Evolutionary conservation across 2,329 filamentous ascomycete genomes (phyloP).

Genomic region (Elsinoe perseae): DNA sequence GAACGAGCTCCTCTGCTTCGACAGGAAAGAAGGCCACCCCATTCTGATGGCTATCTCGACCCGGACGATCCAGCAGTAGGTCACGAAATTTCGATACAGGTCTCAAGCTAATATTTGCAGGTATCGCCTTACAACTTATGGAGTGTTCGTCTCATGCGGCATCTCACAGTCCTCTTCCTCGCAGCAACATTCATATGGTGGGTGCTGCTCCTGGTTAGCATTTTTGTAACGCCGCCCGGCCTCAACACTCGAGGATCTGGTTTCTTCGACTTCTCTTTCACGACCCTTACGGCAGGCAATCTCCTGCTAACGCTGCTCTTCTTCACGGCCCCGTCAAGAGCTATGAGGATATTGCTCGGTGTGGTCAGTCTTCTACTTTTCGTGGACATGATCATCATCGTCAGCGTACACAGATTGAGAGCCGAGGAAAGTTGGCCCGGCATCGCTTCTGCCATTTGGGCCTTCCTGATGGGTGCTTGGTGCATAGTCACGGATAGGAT

Average conservation of each 20-base stretch:
- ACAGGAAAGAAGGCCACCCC: conserved; percentile 44
- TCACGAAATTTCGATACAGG: conserved; percentile 14
- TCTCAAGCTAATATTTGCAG: conserved; percentile 27
- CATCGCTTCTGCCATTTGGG: conserved; percentile 78
- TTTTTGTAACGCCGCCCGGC: conserved; percentile 82
- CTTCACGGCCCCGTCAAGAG: conserved; percentile 74
- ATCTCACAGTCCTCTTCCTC: conserved; percentile 68
- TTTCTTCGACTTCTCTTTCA: conserved; percentile 82
- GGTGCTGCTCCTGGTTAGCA: conserved; percentile 77
- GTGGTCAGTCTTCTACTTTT: conserved; percentile 60
- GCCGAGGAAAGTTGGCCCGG: conserved; percentile 87
- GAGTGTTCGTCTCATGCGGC: conserved; percentile 74
- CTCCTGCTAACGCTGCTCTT: conserved; percentile 73
- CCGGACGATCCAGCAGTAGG: conserved; percentile 74
- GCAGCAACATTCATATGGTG: conserved; percentile 81
- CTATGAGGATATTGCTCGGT: conserved; percentile 65
- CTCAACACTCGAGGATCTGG: conserved; percentile 83
- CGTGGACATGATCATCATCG: conserved; percentile 69
- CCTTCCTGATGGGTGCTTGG: conserved; percentile 70
- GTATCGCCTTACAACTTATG: conserved; percentile 91
- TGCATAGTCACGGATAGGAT: conserved; percentile 69
- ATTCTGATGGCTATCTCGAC: conserved; percentile 60
- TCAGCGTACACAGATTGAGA: conserved; percentile 65
- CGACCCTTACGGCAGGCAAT: conserved; percentile 68
- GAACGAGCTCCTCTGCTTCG: conserved; percentile 63